Evolutionary conservation across 139 green algal species (phyloP), one percentile per base, ranked within the genome.

Genomic region (Chlamydomonas applanata): DNA sequence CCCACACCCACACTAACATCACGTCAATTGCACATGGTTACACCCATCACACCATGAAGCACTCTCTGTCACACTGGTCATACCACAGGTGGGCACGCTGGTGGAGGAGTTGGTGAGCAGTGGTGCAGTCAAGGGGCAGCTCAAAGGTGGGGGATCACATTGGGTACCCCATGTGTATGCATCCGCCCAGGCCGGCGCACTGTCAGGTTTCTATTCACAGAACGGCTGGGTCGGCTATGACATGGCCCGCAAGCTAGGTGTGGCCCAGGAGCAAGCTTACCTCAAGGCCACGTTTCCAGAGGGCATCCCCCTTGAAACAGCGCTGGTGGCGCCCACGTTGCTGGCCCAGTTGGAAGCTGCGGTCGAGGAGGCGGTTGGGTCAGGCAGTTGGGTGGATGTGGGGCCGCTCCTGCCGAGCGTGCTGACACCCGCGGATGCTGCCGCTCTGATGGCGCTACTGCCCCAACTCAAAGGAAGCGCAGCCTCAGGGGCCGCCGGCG

Each of bases 171-270:
- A 74, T 14, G 54, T 88, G 5, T 86, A 93, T 75, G 76, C 72
- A 14, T 66, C 71, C 20, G 76, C 87, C 4, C 93, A 97, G 87
- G 76, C 82, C 77, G 76, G 83, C 2, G 83, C 86, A 30, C 80
- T 96, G 17, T 52, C 62, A 4, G 52, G 49, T 13, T 97, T 97
- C 79, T 98, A 91, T 71, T 61, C 83, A 46, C 89, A 96, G 72
- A 97, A 97, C 68, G 85, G 89, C 33, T 96, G 83, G 85, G 76
- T 97, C 7, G 83, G 71, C 13, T 95, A 95, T 71, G 87, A 92
- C 40, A 63, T 65, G 60, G 4, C 56, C 22, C 3, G 46, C 66
- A 91, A 88, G 77, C 65, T 91, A 49, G 87, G 87, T 45, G 81
- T 95, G 2, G 45, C 77, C 0, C 68, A 83, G 30, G 71, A 85